These are phyloP conservation scores for Capsella rubella DNA, from an alignment of 441 rosid genomes.

Conservation along the genomic window DNA sequence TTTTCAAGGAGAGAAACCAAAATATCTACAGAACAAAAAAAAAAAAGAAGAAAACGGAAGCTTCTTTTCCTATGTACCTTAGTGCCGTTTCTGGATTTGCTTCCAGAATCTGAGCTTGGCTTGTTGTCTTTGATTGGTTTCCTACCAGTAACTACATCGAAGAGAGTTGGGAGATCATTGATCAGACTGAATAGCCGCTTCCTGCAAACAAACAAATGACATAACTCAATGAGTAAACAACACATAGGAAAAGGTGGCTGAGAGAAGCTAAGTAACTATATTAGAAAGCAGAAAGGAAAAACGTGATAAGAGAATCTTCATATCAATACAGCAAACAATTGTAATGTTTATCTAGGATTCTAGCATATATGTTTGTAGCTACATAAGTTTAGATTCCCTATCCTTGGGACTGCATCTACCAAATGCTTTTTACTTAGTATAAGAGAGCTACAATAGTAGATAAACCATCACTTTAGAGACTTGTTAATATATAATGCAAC, in stretches of 20 bases:
- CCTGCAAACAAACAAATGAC: constrained; percentile 50
- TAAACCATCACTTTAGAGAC: background rate
- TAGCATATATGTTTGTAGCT: background rate
- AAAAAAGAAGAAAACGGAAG: background rate
- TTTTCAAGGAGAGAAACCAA: background rate
- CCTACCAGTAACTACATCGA: constrained; percentile 84
- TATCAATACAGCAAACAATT: background rate
- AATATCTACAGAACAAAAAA: background rate
- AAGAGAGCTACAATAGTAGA: background rate
- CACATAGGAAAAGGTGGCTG: background rate
- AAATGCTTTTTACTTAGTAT: background rate
- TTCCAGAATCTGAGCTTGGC: constrained; percentile 81
- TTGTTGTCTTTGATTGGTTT: constrained; percentile 85
- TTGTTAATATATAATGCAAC: background rate
- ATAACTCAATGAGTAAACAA: constrained; percentile 5
- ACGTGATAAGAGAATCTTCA: constrained; percentile 5
- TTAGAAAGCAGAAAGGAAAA: background rate
- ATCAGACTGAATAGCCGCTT: constrained; percentile 82
- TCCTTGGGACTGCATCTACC: constrained; percentile 1
- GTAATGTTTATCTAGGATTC: constrained; percentile 10
- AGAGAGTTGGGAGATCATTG: constrained; percentile 86
- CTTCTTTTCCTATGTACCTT: constrained; percentile 51
- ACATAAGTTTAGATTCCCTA: background rate
- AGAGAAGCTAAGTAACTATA: background rate
- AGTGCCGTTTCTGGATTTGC: constrained; percentile 80